phyloP scores from a whole-genome alignment of 495 filamentous ascomycete species.

The Penicillium goetzii region DNA sequence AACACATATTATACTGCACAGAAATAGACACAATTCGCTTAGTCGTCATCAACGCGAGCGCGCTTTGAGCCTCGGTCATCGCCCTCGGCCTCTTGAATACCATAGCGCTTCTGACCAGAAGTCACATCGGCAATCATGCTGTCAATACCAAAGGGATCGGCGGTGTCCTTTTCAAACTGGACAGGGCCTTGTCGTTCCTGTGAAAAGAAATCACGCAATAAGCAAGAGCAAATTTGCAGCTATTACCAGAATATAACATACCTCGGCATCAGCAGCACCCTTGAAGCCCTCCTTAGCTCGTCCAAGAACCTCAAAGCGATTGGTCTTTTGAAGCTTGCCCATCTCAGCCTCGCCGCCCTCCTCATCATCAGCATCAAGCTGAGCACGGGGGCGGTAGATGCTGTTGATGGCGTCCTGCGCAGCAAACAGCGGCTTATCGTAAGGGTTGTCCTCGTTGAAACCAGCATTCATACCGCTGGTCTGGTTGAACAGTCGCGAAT shows the following conservation, averaged over 20 bases:
- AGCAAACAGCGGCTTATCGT: slow-evolving; percentile 96
- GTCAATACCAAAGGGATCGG: slow-evolving; percentile 90
- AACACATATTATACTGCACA: slow-evolving; percentile 16
- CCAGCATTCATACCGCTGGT: slow-evolving; percentile 83
- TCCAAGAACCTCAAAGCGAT: slow-evolving; percentile 85
- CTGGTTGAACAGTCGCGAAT: slow-evolving; percentile 94
- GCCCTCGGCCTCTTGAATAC: slow-evolving; percentile 72
- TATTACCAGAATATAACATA: slow-evolving; percentile 42
- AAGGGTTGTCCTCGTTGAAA: slow-evolving; percentile 97
- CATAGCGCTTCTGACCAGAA: slow-evolving; percentile 76
- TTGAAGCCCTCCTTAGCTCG: slow-evolving; percentile 84
- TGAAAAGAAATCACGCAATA: slow-evolving; percentile 8
- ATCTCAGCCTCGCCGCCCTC: slow-evolving; percentile 83
- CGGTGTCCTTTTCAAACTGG: slow-evolving; percentile 93
- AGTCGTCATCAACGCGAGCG: slow-evolving; percentile 78
- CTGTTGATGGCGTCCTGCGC: slow-evolving; percentile 94
- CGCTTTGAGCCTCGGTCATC: slow-evolving; percentile 69
- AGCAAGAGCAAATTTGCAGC: background rate
- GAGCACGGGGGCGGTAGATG: slow-evolving; percentile 84
- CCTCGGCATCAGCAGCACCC: slow-evolving; percentile 85
- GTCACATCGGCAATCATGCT: slow-evolving; percentile 85
- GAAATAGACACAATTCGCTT: slow-evolving; percentile 12
- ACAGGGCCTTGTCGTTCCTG: slow-evolving; percentile 86
- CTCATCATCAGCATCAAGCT: slow-evolving; percentile 70
- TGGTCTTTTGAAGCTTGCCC: slow-evolving; percentile 81